phyloP scores from a whole-genome alignment of 2,329 filamentous ascomycete species.

The Colletotrichum tanaceti region DNA sequence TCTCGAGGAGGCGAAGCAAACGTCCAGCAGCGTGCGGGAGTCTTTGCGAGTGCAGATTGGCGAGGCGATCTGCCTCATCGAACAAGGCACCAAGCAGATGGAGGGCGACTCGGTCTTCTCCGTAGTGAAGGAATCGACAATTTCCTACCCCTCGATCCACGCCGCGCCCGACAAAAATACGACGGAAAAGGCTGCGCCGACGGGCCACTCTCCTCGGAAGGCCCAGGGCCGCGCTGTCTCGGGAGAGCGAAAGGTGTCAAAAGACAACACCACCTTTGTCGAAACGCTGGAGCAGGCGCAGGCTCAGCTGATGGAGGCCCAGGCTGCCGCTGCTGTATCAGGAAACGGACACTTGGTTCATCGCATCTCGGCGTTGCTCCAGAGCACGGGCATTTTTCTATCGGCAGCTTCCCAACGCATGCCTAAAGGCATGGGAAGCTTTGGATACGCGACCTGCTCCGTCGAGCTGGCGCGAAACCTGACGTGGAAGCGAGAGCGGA shows the following conservation, averaged over 20 bases:
- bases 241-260: slow-evolving; percentile 46
- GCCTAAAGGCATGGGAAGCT: slow-evolving; percentile 59
- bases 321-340: slow-evolving; percentile 65
- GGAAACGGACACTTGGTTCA: slow-evolving; percentile 71
- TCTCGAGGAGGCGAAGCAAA: slow-evolving; percentile 62
- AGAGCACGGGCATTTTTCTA: slow-evolving; percentile 73
- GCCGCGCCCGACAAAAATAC: slow-evolving; percentile 54
- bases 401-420: slow-evolving; percentile 68
- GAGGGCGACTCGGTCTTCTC: slow-evolving; percentile 86
- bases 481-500: slow-evolving; percentile 73
- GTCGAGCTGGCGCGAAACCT: slow-evolving; percentile 78
- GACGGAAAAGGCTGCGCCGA: slow-evolving; percentile 51
- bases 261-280: slow-evolving; percentile 57
- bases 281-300: slow-evolving; percentile 73
- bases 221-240: slow-evolving; percentile 28
- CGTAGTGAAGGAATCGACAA: slow-evolving; percentile 90
- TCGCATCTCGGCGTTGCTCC: slow-evolving; percentile 70
- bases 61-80: slow-evolving; percentile 74
- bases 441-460: slow-evolving; percentile 70
- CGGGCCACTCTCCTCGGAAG: slow-evolving; percentile 52
- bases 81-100: slow-evolving; percentile 78
- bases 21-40: slow-evolving; percentile 55
- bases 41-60: slow-evolving; percentile 67
- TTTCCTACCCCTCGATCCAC: slow-evolving; percentile 81
- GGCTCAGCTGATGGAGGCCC: slow-evolving; percentile 72